Percentiles rank a stretch among this genome's conserved stretches.
Evolutionary conservation across 306 rosid genomes (phyloP).

Genomic region (Cucurbita ficifolia): DNA sequence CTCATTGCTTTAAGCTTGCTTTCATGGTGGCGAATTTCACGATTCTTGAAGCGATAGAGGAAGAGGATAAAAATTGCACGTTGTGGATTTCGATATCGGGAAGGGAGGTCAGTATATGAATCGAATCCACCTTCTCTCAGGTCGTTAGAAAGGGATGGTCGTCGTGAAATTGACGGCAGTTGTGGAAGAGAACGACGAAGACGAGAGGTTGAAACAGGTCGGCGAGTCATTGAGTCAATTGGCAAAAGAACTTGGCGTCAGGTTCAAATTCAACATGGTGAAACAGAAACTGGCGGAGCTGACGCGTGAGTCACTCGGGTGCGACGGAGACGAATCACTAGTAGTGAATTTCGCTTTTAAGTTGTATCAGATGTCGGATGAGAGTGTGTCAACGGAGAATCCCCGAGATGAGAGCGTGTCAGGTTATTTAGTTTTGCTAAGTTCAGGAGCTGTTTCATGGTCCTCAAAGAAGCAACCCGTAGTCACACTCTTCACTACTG

Average conservation of each 20-base stretch:
- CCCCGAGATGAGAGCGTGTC: constrained; percentile 37
- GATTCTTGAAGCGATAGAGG: too few species aligned
- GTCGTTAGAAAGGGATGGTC: constrained; percentile 14
- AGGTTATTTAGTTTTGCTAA: constrained; percentile 60
- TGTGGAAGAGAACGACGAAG: constrained; percentile 17
- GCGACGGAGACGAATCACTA: constrained; percentile 38
- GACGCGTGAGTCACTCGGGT: constrained; percentile 51
- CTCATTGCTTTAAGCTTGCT: too few species aligned
- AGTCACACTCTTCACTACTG: too few species aligned
- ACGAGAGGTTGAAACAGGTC: constrained; percentile 26
- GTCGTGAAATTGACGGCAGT: constrained; percentile 38
- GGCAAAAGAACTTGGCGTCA: constrained; percentile 21
- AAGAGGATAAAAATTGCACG: too few species aligned
- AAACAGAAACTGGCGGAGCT: constrained; percentile 38
- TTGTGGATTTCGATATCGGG: too few species aligned
- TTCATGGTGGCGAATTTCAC: too few species aligned
- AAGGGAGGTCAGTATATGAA: too few species aligned
- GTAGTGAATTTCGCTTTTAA: constrained; percentile 69
- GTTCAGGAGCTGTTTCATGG: too few species aligned
- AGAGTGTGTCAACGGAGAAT: constrained; percentile 76
- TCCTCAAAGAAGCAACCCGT: too few species aligned
- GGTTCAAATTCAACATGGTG: constrained; percentile 20
- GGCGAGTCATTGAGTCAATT: constrained; percentile 15
- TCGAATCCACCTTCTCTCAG: constrained; percentile 23
- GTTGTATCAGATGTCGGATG: constrained; percentile 54